phyloP scores from a whole-genome alignment of 805 yeast species.

The Cyberlindnera euphorbiiphila region DNA sequence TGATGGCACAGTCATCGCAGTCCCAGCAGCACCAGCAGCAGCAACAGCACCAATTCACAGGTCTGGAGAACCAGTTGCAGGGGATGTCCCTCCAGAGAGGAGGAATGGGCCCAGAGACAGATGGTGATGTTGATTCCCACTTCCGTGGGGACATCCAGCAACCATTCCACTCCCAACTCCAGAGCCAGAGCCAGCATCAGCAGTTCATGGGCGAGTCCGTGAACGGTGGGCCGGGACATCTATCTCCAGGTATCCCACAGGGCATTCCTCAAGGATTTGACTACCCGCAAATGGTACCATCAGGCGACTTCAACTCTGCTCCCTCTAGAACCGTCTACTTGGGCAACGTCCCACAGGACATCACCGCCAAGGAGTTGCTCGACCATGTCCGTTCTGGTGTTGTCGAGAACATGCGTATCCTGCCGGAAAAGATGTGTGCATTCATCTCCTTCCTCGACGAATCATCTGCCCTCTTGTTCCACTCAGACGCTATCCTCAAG shows the following conservation, averaged over 20 bases:
- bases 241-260: neutral
- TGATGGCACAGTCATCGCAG: conserved; percentile 3
- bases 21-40: neutral
- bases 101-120: no score
- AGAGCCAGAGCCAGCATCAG: conserved; percentile 3
- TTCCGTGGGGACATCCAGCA: conserved; percentile 9
- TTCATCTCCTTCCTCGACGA: conserved; percentile 87
- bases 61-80: conserved; percentile 8
- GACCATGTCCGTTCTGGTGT: conserved; percentile 91
- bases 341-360: conserved; percentile 81
- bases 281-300: conserved; percentile 9
- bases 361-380: conserved; percentile 75
- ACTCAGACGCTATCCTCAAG: conserved; percentile 87
- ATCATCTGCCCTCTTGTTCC: conserved; percentile 84
- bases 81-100: conserved; percentile 5
- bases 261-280: conserved; percentile 4
- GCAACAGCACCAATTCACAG: neutral
- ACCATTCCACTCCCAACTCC: conserved; percentile 2
- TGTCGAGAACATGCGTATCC: conserved; percentile 70
- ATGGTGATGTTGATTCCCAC: no score
- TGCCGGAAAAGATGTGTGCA: conserved; percentile 87
- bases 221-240: no score
- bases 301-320: conserved; percentile 37
- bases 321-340: conserved; percentile 85
- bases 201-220: conserved; percentile 1